These are phyloP conservation scores for Diaporthe caulivora DNA, from an alignment of 2,329 filamentous ascomycete genomes.

Conservation along the genomic window DNA sequence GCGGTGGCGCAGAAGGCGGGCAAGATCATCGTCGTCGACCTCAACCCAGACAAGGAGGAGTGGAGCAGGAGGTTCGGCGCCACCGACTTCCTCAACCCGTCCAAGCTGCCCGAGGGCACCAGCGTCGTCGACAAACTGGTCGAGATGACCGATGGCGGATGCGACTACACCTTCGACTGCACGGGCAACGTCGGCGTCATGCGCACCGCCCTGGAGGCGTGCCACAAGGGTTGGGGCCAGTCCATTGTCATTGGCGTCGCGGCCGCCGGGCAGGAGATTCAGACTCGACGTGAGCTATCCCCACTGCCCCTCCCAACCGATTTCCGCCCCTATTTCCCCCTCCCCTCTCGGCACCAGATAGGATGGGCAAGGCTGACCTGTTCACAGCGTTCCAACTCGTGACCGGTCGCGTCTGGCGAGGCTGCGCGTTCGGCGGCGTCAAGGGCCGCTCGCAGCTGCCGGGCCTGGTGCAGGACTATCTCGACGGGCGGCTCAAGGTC, in stretches of 20 bases:
- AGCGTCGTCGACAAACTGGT: slow-evolving; percentile 92
- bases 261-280: slow-evolving; percentile 94
- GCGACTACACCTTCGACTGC: slow-evolving; percentile 99
- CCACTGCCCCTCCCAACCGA: not conserved
- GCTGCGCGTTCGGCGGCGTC: slow-evolving; percentile 97
- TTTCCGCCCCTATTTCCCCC: no score
- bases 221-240: slow-evolving; percentile 99
- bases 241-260: slow-evolving; percentile 98
- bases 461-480: slow-evolving; percentile 88
- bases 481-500: slow-evolving; percentile 91
- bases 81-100: slow-evolving; percentile 96
- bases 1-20: slow-evolving; percentile 85
- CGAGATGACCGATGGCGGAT: slow-evolving; percentile 97
- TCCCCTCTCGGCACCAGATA: not conserved
- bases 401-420: slow-evolving; percentile 97
- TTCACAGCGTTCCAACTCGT: slow-evolving; percentile 93
- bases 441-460: slow-evolving; percentile 96
- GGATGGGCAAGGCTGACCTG: slow-evolving; percentile 7
- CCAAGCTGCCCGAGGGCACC: slow-evolving; percentile 76
- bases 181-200: slow-evolving; percentile 97
- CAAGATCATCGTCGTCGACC: slow-evolving; percentile 79
- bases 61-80: slow-evolving; percentile 97
- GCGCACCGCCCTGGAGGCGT: slow-evolving; percentile 94
- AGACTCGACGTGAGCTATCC: slow-evolving; percentile 82
- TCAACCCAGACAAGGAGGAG: slow-evolving; percentile 91